phyloP scores from a whole-genome alignment of 2,329 filamentous ascomycete species.

The Ceratocystis destructans region DNA sequence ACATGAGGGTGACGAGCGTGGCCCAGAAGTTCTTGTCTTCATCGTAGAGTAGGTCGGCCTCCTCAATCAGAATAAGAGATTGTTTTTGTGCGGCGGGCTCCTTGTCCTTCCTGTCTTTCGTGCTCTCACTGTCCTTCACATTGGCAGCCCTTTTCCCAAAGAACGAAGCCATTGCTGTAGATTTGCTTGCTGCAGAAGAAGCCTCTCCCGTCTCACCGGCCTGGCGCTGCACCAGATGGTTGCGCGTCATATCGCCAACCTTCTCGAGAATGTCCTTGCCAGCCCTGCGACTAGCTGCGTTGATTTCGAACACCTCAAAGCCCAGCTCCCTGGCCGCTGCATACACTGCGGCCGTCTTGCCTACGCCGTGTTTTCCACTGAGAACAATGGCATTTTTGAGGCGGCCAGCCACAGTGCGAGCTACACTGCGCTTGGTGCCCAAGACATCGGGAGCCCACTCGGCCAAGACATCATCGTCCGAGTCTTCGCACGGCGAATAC shows the following conservation, averaged over 20 bases:
- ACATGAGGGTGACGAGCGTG: slow-evolving; percentile 63
- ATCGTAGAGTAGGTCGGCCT: slow-evolving; percentile 85
- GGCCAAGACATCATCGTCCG: slow-evolving; percentile 39
- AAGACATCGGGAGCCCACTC: slow-evolving; percentile 13
- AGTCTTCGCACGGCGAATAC: slow-evolving; percentile 20
- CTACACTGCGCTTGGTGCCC: slow-evolving; percentile 12
- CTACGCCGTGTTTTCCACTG: slow-evolving; percentile 78
- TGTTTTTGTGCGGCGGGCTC: slow-evolving; percentile 56
- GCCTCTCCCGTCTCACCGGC: slow-evolving; percentile 20
- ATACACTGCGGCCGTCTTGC: slow-evolving; percentile 85
- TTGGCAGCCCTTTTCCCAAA: slow-evolving; percentile 28
- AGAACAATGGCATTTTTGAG: slow-evolving; percentile 68
- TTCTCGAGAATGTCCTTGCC: slow-evolving; percentile 83
- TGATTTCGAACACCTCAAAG: slow-evolving; percentile 93
- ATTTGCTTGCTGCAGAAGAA: neutral
- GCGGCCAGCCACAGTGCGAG: slow-evolving; percentile 27
- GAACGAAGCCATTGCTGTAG: slow-evolving; percentile 20
- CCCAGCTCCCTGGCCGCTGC: slow-evolving; percentile 83
- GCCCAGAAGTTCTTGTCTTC: slow-evolving; percentile 94
- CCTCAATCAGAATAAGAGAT: slow-evolving; percentile 84
- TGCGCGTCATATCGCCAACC: slow-evolving; percentile 92
- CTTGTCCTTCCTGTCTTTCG: slow-evolving; percentile 23
- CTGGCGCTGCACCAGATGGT: slow-evolving; percentile 61
- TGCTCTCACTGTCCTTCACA: slow-evolving; percentile 18
- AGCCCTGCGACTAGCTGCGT: slow-evolving; percentile 65